phyloP scores from a whole-genome alignment of 176 grass and related monocot genomes.

The Themeda triandra region DNA sequence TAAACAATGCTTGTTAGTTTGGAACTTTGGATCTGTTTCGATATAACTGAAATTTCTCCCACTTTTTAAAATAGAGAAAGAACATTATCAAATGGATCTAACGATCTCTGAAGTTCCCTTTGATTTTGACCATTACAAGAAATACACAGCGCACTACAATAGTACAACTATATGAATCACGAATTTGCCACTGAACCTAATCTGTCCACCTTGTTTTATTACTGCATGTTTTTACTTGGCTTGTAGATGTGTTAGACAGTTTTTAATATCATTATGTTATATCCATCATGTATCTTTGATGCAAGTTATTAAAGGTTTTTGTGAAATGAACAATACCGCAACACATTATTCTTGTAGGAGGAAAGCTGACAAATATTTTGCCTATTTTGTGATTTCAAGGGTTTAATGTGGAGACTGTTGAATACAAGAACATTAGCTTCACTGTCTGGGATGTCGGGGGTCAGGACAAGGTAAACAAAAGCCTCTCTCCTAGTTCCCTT shows the following conservation, averaged over 20 bases:
- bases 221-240: neutral
- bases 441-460: constrained; percentile 84
- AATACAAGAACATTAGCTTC: constrained; percentile 92
- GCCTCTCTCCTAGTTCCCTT: neutral
- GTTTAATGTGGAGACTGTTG: constrained; percentile 83
- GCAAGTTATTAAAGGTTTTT: neutral
- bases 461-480: constrained; percentile 69
- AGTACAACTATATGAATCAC: neutral
- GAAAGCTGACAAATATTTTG: neutral
- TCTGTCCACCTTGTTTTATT: neutral
- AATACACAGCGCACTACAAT: neutral
- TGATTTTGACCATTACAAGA: neutral
- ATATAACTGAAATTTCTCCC: no score
- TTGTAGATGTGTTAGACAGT: neutral
- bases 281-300: neutral
- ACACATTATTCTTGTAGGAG: neutral
- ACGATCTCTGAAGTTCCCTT: neutral
- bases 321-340: neutral
- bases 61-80: no score
- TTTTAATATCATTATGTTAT: neutral
- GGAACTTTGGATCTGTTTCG: no score
- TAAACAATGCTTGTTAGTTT: neutral
- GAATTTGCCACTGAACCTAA: neutral
- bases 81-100: neutral
- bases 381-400: constrained; percentile 19